Conservation (phyloP, 345 rosid genomes). For the Cardamine resedifolia region DNA sequence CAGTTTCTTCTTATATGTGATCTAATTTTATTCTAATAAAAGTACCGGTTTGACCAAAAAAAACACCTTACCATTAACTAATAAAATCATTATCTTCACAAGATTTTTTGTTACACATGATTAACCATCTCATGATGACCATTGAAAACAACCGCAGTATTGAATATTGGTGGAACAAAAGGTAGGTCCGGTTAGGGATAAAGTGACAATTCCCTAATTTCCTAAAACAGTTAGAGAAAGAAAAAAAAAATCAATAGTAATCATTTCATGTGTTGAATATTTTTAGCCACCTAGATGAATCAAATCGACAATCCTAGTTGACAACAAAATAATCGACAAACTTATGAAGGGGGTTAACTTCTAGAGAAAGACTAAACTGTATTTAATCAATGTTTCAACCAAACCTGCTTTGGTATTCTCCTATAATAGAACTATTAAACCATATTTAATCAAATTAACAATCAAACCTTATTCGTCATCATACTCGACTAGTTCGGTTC, state of each 20-base stretch:
- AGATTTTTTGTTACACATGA: too few species aligned
- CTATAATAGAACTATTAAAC: background rate
- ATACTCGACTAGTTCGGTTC: background rate
- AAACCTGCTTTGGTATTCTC: background rate
- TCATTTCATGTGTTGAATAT: constrained; percentile 15
- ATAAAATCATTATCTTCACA: background rate
- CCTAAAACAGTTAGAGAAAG: background rate
- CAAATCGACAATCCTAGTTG: background rate
- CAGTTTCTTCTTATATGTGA: too few species aligned
- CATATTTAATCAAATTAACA: background rate
- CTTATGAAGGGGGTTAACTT: constrained; percentile 13
- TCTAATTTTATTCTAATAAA: too few species aligned
- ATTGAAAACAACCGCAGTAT: constrained; percentile 4
- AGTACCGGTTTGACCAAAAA: background rate
- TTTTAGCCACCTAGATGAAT: background rate
- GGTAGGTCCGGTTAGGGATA: background rate
- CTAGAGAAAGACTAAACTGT: constrained; percentile 5
- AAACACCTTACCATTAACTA: background rate
- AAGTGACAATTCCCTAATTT: constrained; percentile 3
- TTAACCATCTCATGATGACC: background rate
- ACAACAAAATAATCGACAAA: constrained; percentile 5
- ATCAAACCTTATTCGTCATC: background rate
- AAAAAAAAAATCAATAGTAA: background rate
- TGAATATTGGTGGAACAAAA: background rate
- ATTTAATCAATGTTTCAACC: background rate